phyloP scores from a whole-genome alignment of 805 yeast species.

The Teunomyces funiuensis region DNA sequence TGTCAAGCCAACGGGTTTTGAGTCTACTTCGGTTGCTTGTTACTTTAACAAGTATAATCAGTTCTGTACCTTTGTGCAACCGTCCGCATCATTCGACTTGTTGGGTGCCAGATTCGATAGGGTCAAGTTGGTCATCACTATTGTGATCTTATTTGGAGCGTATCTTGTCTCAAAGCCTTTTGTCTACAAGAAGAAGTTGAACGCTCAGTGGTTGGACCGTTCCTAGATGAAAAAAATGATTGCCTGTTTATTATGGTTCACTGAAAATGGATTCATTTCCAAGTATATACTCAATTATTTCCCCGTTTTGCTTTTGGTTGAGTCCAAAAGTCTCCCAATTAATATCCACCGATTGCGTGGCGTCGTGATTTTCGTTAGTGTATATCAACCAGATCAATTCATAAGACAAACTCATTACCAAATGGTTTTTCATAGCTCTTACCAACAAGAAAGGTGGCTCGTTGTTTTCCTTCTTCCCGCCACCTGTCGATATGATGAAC shows the following conservation, averaged over 20 bases:
- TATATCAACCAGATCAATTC: slow-evolving; percentile 43
- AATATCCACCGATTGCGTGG: slow-evolving; percentile 8
- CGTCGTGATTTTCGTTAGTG: slow-evolving; percentile 17
- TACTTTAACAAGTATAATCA: slow-evolving; percentile 58
- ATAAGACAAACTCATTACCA: slow-evolving; percentile 36
- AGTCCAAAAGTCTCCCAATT: slow-evolving; percentile 35
- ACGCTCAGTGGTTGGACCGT: slow-evolving; percentile 49
- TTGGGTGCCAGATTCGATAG: slow-evolving; percentile 69
- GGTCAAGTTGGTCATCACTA: slow-evolving; percentile 58
- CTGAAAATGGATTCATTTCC: slow-evolving; percentile 22
- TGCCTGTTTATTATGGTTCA: slow-evolving; percentile 5
- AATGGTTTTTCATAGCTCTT: slow-evolving; percentile 33
- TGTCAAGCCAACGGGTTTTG: slow-evolving; percentile 59
- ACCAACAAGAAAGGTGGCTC: slow-evolving; percentile 27
- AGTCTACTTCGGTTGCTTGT: slow-evolving; percentile 77
- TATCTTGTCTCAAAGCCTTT: slow-evolving; percentile 56
- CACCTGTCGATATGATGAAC: slow-evolving; percentile 8
- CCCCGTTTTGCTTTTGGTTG: slow-evolving; percentile 14
- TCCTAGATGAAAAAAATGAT: not conserved
- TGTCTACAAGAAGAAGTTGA: slow-evolving; percentile 53
- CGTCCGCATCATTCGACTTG: slow-evolving; percentile 81
- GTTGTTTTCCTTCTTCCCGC: slow-evolving; percentile 7
- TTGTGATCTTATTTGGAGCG: slow-evolving; percentile 48
- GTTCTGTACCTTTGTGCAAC: slow-evolving; percentile 75
- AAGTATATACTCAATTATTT: slow-evolving; percentile 18